Evolutionary conservation across 1,139 yeast genomes (phyloP), one percentile per base, ranked within the genome.

Genomic region (Protomyces arabidopsidicola): DNA sequence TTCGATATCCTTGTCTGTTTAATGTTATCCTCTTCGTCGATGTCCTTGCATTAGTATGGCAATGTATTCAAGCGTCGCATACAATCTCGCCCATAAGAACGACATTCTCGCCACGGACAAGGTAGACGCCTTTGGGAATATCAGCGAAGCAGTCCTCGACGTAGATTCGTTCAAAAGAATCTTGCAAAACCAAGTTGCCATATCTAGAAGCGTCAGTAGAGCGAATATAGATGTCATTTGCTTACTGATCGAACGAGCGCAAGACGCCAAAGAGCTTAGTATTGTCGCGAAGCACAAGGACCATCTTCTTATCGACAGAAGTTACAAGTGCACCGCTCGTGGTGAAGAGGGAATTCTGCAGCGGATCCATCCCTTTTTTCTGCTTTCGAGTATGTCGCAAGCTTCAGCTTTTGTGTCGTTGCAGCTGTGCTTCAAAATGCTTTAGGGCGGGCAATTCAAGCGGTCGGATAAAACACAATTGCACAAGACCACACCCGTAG

Each of bases 311-410:
- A 78, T 93, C 98, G 22, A 93, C 96, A 20, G 95, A 87, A 34
- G 96, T 97, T 54, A 93, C 90, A 64, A 93, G 84, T 35, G 97
- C 96, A 1, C 98, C 98, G 0, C 98, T 96, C 0, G 98, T 93
- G 62, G 98, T 93, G 77, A 91, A 93, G 38, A 95, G 56, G 3
- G 62, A 58, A 22, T 52, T 58, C 18, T 55, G 56, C 53, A 58
- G 35, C 14, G 62, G 62, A 27, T 58, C 62, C 62, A 58, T 58
- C 20, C 16, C n/a, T 42, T 5, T n/a, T 9, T 27, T 27, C 8
- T 27, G 31, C 31, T 27, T 8, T 27, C n/a, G 31, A 27, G 31
- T 36, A 14, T 12, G 42, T 5, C 31, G 42, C 42, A 12, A 36
- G 42, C 42, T 36, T 9, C 5, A 36, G 42, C 42, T 36, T 36